Conservation (phyloP, 164 flowering plant genomes). For the Liquidambar formosana region DNA sequence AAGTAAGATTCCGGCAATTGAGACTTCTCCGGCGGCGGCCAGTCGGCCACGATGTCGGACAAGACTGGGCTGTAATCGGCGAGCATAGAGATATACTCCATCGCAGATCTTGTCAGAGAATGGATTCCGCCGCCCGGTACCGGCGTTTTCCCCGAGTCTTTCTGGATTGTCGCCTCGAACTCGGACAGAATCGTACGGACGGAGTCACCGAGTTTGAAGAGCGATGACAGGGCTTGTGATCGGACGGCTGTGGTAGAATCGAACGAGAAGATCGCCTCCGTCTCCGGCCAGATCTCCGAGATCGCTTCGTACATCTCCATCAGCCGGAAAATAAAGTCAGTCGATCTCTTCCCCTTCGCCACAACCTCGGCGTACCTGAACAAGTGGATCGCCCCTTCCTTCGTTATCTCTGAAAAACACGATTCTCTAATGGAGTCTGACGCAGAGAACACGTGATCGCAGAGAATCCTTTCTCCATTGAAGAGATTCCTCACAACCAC, state of each 20-base stretch:
- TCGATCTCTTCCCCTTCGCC: conserved; percentile 30
- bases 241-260: conserved; percentile 31
- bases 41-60: conserved; percentile 26
- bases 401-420: conserved; percentile 42
- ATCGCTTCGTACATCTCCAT: conserved; percentile 49
- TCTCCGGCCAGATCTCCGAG: conserved; percentile 37
- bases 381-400: conserved; percentile 37
- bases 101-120: conserved; percentile 43
- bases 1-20: conserved; percentile 27
- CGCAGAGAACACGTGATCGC: conserved; percentile 41
- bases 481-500: conserved; percentile 28
- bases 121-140: conserved; percentile 59
- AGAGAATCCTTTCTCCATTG: conserved; percentile 30
- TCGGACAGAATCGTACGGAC: conserved; percentile 30
- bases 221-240: conserved; percentile 37
- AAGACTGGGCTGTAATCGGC: conserved; percentile 28
- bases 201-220: conserved; percentile 36
- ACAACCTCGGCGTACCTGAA: conserved; percentile 47
- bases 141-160: conserved; percentile 39
- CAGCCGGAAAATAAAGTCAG: conserved; percentile 41
- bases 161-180: conserved; percentile 45
- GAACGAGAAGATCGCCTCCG: conserved; percentile 38
- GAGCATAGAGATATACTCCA: conserved; percentile 41
- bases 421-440: conserved; percentile 34
- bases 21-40: conserved; percentile 8